phyloP scores from a whole-genome alignment of 768 basidiomycete species.

The Thelephora aurantiotincta region DNA sequence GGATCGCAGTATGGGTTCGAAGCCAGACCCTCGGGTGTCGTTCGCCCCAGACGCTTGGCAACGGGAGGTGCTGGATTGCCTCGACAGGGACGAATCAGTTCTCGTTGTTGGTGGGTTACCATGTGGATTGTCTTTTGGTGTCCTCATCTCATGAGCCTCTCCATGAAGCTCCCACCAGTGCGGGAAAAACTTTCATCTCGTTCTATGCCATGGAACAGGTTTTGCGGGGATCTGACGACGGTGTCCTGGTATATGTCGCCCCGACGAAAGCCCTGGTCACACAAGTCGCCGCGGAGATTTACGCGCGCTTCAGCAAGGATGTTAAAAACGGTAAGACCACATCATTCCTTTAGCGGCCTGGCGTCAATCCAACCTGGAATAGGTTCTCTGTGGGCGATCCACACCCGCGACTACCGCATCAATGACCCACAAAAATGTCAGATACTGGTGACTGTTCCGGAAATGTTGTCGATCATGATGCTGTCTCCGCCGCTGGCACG shows the following conservation, averaged over 20 bases:
- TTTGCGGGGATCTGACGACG: constrained; percentile 46
- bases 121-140: background rate
- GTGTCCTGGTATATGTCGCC: constrained; percentile 57
- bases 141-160: background rate
- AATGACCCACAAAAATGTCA: constrained; percentile 55
- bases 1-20: constrained; percentile 59
- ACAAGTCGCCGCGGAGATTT: constrained; percentile 63
- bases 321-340: constrained; percentile 27
- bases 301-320: constrained; percentile 51
- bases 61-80: constrained; percentile 43
- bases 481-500: constrained; percentile 50
- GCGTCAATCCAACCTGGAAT: background rate
- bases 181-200: constrained; percentile 67
- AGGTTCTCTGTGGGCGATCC: constrained; percentile 53
- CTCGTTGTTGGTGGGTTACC: constrained; percentile 45
- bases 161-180: constrained; percentile 46
- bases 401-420: constrained; percentile 49
- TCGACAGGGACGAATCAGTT: constrained; percentile 42
- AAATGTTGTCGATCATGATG: constrained; percentile 54
- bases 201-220: constrained; percentile 68
- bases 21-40: constrained; percentile 38
- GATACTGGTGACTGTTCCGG: constrained; percentile 63
- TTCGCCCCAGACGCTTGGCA: constrained; percentile 69
- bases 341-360: background rate
- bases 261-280: constrained; percentile 64